Base-by-base conservation (phyloP, 768 basidiomycete genomes). In the Pleurotus tuoliensis region DNA sequence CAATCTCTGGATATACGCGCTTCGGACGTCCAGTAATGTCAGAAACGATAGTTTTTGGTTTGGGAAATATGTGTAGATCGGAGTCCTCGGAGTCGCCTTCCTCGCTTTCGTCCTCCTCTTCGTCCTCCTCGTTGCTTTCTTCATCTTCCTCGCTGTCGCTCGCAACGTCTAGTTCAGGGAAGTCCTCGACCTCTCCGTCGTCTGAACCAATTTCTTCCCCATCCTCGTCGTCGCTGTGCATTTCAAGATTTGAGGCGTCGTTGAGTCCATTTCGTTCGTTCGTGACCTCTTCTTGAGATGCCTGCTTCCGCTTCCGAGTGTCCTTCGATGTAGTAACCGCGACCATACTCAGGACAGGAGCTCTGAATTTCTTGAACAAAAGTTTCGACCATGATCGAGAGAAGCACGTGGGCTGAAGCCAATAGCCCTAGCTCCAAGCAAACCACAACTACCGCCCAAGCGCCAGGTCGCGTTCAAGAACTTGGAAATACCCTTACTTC, bases 1-100 rank as follows among this genome's bases (percentile, higher is more conserved):
- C 92, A 66, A 94, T 94, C 64, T 90, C 88, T 45, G 91, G 91
- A 67, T 90, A 94, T 39, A 92, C 84, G 58, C 79, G 81, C 76
- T 92, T 94, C 56, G 79, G 84, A 59, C 86, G 83, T n/a, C 91
- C 88, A 57, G 94, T 95, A 60, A 94, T 87, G 56, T 84, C 75
- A 40, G 92, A 94, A 54, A 86, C 77, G 38, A 92, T 71, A 24
- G 80, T 84, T 70, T 86, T 88, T 44, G 85, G 71, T 68, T 80
- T 82, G 22, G 88, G 88, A 59, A 81, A 81, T 59, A 85, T 67
- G 63, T 82, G 80, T 46, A 80, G 72, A 57, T 73, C 70, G 40
- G 77, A 73, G 64, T 76, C 74, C 58, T 76, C 77, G 49, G 75
- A 78, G 46, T 71, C 73, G 18, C 60, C 66, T 20, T 68, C 73